Evolutionary conservation across 2,329 filamentous ascomycete species (phyloP), one percentile per base, ranked within the genome.

Genomic region (Scedosporium apiospermum): DNA sequence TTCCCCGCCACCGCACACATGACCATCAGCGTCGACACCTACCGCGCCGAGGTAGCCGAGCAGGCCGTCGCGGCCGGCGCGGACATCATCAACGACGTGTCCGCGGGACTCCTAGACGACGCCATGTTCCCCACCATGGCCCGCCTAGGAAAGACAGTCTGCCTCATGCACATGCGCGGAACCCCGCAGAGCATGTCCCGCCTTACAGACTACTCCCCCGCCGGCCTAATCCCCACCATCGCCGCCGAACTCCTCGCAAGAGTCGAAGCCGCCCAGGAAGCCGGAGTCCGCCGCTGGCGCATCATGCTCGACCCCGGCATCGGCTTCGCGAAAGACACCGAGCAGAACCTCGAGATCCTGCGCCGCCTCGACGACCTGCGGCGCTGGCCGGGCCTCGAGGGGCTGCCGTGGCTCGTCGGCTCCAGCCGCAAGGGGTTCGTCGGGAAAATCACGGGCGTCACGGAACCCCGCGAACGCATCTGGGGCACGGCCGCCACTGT

Each of bases 11-110:
- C 85, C 2, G 73, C 77, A 3, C 75, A 85, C 62, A 74, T 91
- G n/a, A 84, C 86, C 66, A 88, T 97, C 70, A 96, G 90, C 71
- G 81, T 99, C 64, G 95, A 99, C 77, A 99, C 95, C 3, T 99
- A 96, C 76, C 90, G 91, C 38, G 89, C 93, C 0, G 77, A 80
- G 1, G 93, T 99, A 1, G 95, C 93, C 2, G 83, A 87, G 68
- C 85, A 85, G 21, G 90, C 91, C 18, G 81, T 95, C 63, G 76
- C 79, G 27, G 90, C 88, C 4, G 95, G 95, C 60, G 93, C 93
- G 6, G 88, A 97, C 72, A 89, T 99, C 65, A 86, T 99, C 76
- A 99, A 99, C 76, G 95, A 99, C 73, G 87, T 99, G 42, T 96
- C 91, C 0, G 91, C 88, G 1, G 95, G 95, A 3, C 71, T 80